Evolutionary conservation across 768 basidiomycete genomes (phyloP), one percentile per base, ranked within the genome.

Genomic region (Lentinula boryana): DNA sequence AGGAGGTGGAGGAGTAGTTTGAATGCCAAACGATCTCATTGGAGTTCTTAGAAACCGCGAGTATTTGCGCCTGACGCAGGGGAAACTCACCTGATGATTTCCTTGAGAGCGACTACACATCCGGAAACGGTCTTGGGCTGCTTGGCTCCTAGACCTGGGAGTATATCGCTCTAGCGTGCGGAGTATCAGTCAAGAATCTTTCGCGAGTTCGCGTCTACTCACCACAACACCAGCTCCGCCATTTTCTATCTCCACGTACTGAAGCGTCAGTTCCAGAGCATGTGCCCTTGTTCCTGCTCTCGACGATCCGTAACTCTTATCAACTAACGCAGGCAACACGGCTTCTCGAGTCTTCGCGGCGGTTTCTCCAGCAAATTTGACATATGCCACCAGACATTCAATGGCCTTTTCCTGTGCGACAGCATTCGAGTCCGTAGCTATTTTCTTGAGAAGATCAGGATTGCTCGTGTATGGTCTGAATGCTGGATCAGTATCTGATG

Each of bases 401-500:
- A 98, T 83, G 35, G 92, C 97, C 71, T 96, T 98, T 79, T 99
- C 97, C 74, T 99, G 97, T 10, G 96, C 95, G 33, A 98, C 96
- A 31, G 90, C 97, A 73, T 98, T 98, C 1, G 94, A 78, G 68
- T 99, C 97, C 3, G 86, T 87, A 38, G 79, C 92, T 67, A 95
- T 86, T 75, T 89, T 94, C 83, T 89, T 93, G 66, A 95, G 82
- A 32, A 88, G 74, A 70, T 89, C 87, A 33, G 85, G 75, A 66
- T 88, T 88, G 73, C 83, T 86, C 62, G 91, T 69, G 73, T 94
- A 98, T 12, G 93, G 91, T 67, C 85, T 87, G 80, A 99, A 98
- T 31, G 90, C 91, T 52, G 94, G 93, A 80, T 98, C 96, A 65
- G 85, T 84, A 71, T 98, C 96, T 52, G 93, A 94, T 66, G 89